phyloP scores from a whole-genome alignment of 2,329 filamentous ascomycete species.

The Plenodomus lindquistii region DNA sequence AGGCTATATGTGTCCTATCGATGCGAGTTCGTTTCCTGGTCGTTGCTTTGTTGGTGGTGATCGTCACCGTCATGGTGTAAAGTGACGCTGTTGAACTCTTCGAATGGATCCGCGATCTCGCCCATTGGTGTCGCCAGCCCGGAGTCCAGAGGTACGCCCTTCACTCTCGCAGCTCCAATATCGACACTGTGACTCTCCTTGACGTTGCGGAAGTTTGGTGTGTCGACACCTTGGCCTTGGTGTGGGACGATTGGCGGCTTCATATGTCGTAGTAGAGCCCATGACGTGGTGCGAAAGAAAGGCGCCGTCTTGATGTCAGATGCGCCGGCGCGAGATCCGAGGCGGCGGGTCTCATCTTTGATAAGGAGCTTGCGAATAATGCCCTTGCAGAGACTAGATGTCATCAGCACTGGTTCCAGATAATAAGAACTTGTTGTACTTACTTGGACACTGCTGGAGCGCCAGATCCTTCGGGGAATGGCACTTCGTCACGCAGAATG shows the following conservation, averaged over 20 bases:
- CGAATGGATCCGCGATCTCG: constrained; percentile 86
- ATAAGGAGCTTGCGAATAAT: constrained; percentile 95
- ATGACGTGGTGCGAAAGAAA: constrained; percentile 95
- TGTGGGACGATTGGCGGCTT: constrained; percentile 96
- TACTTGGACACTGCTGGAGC: constrained; percentile 90
- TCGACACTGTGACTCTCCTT: constrained; percentile 97
- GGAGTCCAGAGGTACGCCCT: constrained; percentile 85
- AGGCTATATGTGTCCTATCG: constrained; percentile 15
- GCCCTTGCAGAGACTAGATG: constrained; percentile 83
- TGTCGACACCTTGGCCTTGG: constrained; percentile 87
- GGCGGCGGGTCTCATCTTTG: constrained; percentile 92
- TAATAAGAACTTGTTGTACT: constrained; percentile 46
- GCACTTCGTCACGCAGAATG: constrained; percentile 92
- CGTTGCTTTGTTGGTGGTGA: constrained; percentile 45
- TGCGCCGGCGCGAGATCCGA: constrained; percentile 91
- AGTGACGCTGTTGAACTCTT: constrained; percentile 98
- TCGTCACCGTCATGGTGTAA: constrained; percentile 95
- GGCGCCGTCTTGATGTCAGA: constrained; percentile 96
- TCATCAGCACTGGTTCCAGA: constrained; percentile 34
- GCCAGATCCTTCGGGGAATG: constrained; percentile 87
- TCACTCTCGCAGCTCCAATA: constrained; percentile 60
- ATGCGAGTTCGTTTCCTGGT: constrained; percentile 27
- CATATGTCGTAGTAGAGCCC: constrained; percentile 96
- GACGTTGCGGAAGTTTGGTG: constrained; percentile 95
- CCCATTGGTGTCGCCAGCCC: constrained; percentile 82